Evolutionary conservation across 2,329 filamentous ascomycete species (phyloP).

Genomic region (Elsinoe australis): DNA sequence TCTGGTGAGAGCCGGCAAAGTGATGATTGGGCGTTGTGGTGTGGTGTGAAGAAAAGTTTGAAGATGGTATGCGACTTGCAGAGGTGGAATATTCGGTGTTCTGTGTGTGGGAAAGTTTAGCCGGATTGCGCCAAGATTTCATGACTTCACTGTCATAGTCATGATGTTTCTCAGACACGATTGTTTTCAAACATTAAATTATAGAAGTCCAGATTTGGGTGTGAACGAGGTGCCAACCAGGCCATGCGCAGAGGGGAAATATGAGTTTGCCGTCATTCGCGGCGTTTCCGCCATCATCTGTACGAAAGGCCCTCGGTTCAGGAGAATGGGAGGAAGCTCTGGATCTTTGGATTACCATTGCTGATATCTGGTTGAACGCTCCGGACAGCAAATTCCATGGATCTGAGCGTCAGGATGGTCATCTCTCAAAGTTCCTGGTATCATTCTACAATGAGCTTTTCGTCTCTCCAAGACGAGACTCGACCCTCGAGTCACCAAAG

Average conservation of each 20-base stretch:
- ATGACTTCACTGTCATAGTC: too few species aligned
- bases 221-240: not conserved
- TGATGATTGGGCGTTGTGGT: conserved; percentile 40
- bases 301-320: not conserved
- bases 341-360: not conserved
- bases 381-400: not conserved
- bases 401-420: not conserved
- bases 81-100: too few species aligned
- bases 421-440: not conserved
- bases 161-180: too few species aligned
- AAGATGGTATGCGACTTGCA: too few species aligned
- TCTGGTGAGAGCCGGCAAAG: conserved; percentile 41
- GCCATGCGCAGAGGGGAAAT: conserved; percentile 1
- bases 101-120: too few species aligned
- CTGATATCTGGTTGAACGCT: not conserved
- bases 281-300: not conserved
- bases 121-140: too few species aligned
- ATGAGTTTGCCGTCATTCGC: conserved; percentile 8
- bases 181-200: too few species aligned
- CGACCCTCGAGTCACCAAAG: not conserved
- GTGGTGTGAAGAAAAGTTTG: too few species aligned
- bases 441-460: conserved; percentile 10
- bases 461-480: not conserved
- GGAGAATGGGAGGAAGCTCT: conserved; percentile 3
- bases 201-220: not conserved